Evolutionary conservation across 202 grass and related monocot genomes (phyloP).

Genomic region (Elaeis oleifera): DNA sequence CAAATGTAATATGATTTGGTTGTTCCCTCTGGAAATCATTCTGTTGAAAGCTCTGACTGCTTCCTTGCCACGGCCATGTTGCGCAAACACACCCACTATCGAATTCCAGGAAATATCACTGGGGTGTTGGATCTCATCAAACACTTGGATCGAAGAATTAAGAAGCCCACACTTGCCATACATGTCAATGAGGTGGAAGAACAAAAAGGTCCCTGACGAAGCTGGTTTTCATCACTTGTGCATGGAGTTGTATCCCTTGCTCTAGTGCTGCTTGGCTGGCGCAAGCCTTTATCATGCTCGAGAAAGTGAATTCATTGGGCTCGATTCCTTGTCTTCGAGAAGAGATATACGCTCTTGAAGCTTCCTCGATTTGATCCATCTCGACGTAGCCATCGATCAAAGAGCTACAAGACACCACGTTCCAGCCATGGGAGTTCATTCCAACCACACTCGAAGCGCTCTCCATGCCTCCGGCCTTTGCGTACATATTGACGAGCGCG

Average conservation of each 20-base stretch:
- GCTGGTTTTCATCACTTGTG: slow-evolving; percentile 33
- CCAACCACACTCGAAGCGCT: slow-evolving; percentile 28
- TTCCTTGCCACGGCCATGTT: slow-evolving; percentile 18
- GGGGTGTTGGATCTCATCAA: slow-evolving; percentile 2
- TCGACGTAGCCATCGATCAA: slow-evolving; percentile 56
- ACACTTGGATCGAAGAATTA: slow-evolving; percentile 3
- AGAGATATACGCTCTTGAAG: slow-evolving; percentile 32
- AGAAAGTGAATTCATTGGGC: slow-evolving; percentile 65
- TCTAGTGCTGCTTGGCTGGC: slow-evolving; percentile 46
- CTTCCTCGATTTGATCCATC: slow-evolving; percentile 31
- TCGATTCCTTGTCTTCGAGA: slow-evolving; percentile 26
- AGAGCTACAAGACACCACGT: slow-evolving; percentile 54
- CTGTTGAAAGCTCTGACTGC: neutral
- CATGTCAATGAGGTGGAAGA: slow-evolving; percentile 21
- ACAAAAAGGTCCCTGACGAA: slow-evolving; percentile 32
- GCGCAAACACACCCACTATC: slow-evolving; percentile 6
- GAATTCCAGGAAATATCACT: slow-evolving; percentile 16
- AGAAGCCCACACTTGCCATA: slow-evolving; percentile 13
- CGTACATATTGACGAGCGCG: slow-evolving; percentile 39
- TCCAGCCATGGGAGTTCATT: slow-evolving; percentile 38
- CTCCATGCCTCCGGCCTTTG: slow-evolving; percentile 48
- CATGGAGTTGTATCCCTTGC: slow-evolving; percentile 51
- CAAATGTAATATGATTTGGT: slow-evolving; percentile 14
- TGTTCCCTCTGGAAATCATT: neutral
- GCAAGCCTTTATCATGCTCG: slow-evolving; percentile 64